phyloP scores from a whole-genome alignment of 371 early-diverging fungal species.

The Rhizomucor miehei region DNA sequence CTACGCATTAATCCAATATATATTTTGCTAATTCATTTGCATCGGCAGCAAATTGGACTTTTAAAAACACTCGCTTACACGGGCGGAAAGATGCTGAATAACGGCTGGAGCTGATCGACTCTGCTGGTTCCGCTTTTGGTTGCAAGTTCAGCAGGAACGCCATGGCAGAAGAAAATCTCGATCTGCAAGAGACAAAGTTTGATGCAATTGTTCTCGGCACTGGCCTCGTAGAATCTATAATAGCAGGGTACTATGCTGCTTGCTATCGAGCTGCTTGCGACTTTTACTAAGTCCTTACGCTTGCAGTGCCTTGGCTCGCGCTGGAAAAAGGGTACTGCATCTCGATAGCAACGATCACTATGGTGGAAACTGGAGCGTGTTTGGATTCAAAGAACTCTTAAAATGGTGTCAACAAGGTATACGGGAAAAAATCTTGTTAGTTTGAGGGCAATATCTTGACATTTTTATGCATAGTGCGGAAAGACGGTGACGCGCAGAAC shows the following conservation, averaged over 20 bases:
- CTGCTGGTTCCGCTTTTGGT: too few species aligned
- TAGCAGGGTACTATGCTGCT: conserved; percentile 60
- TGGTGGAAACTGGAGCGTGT: conserved; percentile 76
- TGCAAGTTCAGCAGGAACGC: too few species aligned
- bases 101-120: too few species aligned
- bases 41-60: too few species aligned
- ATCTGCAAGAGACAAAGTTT: conserved; percentile 50
- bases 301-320: conserved; percentile 68
- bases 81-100: too few species aligned
- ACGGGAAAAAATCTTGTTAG: neutral
- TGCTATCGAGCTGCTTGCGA: neutral
- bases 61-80: too few species aligned
- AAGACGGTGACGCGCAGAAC: too few species aligned
- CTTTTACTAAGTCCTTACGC: neutral
- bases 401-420: conserved; percentile 29
- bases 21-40: too few species aligned
- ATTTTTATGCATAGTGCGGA: too few species aligned
- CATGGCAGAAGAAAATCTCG: neutral
- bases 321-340: conserved; percentile 88
- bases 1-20: too few species aligned
- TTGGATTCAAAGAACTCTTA: conserved; percentile 54
- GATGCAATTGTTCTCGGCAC: conserved; percentile 89
- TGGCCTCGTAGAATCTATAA: conserved; percentile 82
- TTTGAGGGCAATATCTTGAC: too few species aligned
- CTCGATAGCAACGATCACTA: conserved; percentile 84